These are phyloP conservation scores for Clonostachys byssicola DNA, from an alignment of 2,329 filamentous ascomycete species.

Conservation along the genomic window DNA sequence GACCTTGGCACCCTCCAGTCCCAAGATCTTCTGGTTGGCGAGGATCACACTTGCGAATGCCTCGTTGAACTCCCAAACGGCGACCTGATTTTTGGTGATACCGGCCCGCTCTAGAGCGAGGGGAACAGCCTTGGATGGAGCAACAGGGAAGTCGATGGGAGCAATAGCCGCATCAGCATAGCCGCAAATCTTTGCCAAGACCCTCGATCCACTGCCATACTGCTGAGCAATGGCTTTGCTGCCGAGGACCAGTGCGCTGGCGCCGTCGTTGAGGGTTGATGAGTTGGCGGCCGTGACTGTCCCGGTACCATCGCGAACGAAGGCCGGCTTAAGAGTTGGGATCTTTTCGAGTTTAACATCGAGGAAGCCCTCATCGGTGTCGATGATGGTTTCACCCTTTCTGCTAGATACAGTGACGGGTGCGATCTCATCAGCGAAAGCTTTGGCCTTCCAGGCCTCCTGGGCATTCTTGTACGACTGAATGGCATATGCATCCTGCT, in stretches of 20 bases:
- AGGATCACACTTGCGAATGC: constrained; percentile 95
- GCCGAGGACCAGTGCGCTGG: constrained; percentile 81
- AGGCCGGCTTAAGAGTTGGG: constrained; percentile 82
- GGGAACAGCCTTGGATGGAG: constrained; percentile 87
- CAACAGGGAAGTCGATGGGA: constrained; percentile 89
- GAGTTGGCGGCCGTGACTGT: constrained; percentile 94
- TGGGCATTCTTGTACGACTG: constrained; percentile 86
- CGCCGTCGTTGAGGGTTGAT: constrained; percentile 92
- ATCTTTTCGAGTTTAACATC: constrained; percentile 87
- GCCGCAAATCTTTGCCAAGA: constrained; percentile 81
- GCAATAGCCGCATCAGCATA: constrained; percentile 89
- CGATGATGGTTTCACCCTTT: constrained; percentile 78
- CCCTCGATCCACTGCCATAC: constrained; percentile 72
- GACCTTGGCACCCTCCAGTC: constrained; percentile 72
- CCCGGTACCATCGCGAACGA: constrained; percentile 78
- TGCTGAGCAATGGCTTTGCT: constrained; percentile 76
- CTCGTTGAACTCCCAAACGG: constrained; percentile 98
- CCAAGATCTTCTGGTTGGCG: constrained; percentile 89
- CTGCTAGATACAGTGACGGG: constrained; percentile 80
- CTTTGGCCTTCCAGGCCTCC: constrained; percentile 76
- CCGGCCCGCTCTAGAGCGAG: constrained; percentile 85
- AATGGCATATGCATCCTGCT: constrained; percentile 90
- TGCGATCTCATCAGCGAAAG: constrained; percentile 85
- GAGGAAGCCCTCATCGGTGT: constrained; percentile 84
- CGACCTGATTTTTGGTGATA: constrained; percentile 86